phyloP scores from a whole-genome alignment of 2,329 filamentous ascomycete species.

The Paracoccidioides lutzii region DNA sequence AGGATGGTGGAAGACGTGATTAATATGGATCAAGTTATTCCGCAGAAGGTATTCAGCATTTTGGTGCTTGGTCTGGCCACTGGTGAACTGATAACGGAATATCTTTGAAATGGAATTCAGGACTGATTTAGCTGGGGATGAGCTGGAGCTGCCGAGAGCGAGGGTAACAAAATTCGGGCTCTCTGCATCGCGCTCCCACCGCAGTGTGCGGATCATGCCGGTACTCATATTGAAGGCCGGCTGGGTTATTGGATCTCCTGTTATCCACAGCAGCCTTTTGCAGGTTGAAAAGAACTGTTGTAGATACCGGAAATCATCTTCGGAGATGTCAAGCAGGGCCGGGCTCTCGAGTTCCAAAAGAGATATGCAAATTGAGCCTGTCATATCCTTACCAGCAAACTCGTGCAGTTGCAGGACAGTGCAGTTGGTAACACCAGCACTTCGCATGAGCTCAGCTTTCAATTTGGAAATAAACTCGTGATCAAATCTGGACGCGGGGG shows the following conservation, averaged over 20 bases:
- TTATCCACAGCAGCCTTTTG: constrained; percentile 24
- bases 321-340: constrained; percentile 12
- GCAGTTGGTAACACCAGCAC: constrained; percentile 5
- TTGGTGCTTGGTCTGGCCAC: constrained; percentile 4
- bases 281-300: constrained; percentile 17
- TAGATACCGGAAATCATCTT: constrained; percentile 16
- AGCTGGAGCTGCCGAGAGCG: constrained; percentile 11
- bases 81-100: constrained; percentile 13
- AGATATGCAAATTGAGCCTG: constrained; percentile 14
- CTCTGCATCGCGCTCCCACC: constrained; percentile 24
- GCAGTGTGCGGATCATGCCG: constrained; percentile 23
- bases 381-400: constrained; percentile 10
- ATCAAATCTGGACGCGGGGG: not conserved
- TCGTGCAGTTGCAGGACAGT: constrained; percentile 12
- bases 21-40: constrained; percentile 13
- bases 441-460: constrained; percentile 1
- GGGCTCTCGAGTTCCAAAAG: constrained; percentile 13
- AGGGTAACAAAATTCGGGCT: constrained; percentile 16
- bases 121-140: constrained; percentile 2
- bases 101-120: constrained; percentile 8
- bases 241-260: constrained; percentile 15
- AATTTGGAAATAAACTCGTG: constrained; percentile 4
- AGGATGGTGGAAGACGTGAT: constrained; percentile 13
- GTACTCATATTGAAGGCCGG: constrained; percentile 21
- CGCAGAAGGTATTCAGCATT: constrained; percentile 15